Evolutionary conservation across 2,329 filamentous ascomycete species (phyloP).

Genomic region (Fusarium graminum): DNA sequence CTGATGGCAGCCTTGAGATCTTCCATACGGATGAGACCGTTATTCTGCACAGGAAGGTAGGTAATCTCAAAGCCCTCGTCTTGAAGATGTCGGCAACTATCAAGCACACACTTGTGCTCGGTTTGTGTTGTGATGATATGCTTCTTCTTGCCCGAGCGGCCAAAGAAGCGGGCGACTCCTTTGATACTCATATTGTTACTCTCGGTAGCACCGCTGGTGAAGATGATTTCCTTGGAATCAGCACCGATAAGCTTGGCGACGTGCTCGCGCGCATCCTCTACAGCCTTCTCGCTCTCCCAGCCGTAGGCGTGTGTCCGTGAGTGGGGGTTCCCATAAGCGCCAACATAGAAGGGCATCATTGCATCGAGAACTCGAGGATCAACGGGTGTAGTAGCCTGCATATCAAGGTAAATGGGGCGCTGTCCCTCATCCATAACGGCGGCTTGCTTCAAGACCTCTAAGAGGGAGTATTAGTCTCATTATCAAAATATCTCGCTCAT

Average conservation of each 20-base stretch:
- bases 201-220: slow-evolving; percentile 97
- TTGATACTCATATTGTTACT: slow-evolving; percentile 99
- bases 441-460: slow-evolving; percentile 88
- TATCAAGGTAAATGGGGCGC: slow-evolving; percentile 96
- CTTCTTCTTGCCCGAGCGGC: slow-evolving; percentile 93
- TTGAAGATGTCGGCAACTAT: slow-evolving; percentile 96
- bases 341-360: slow-evolving; percentile 95
- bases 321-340: slow-evolving; percentile 96
- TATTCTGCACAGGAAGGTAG: slow-evolving; percentile 91
- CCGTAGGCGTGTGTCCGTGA: slow-evolving; percentile 98
- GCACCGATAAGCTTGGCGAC: slow-evolving; percentile 91
- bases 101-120: slow-evolving; percentile 98
- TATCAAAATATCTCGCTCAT: slow-evolving; percentile 1
- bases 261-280: slow-evolving; percentile 87
- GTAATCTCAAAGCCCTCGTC: slow-evolving; percentile 97
- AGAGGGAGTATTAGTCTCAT: slow-evolving; percentile 31
- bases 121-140: slow-evolving; percentile 98
- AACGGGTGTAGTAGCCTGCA: slow-evolving; percentile 96
- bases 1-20: slow-evolving; percentile 89
- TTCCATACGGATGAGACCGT: slow-evolving; percentile 86
- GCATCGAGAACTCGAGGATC: slow-evolving; percentile 95
- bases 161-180: slow-evolving; percentile 95
- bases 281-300: slow-evolving; percentile 96
- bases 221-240: slow-evolving; percentile 97
- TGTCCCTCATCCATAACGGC: slow-evolving; percentile 93